Evolutionary conservation across 345 rosid genomes (phyloP), one percentile per base, ranked within the genome.

Genomic region (Bruguiera sexangula): DNA sequence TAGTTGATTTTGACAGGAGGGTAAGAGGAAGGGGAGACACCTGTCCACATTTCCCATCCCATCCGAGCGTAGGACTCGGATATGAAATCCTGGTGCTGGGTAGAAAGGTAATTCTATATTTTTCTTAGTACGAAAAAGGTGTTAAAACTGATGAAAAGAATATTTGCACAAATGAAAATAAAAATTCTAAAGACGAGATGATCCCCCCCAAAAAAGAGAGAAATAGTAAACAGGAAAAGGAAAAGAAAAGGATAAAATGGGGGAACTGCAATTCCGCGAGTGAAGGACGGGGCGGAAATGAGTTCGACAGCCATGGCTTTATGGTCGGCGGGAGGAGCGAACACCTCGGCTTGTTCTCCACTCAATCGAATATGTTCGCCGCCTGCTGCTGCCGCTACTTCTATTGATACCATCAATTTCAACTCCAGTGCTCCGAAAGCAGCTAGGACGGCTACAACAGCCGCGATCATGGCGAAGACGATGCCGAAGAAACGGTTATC

Each of bases 251-350:
- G 31, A 8, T 0, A 63, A 43, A 58, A 10, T 0, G 24, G 10
- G 21, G 13, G 6, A 39, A 39, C 48, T 9, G 16, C 48, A 11
- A 39, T 15, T 39, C 50, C 5, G 50, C 37, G 37, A 34, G 10
- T 8, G 37, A 34, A 34, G 37, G 10, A 34, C 37, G 9, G 37
- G 37, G 9, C 37, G 50, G n/a, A 56, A 2, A 57, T 64, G 74
- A 71, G 53, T 16, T 27, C 68, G 29, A 20, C 68, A 30, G n/a
- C 55, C 30, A 10, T 63, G 46, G 56, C 46, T 56, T 55, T 70
- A 39, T 55, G 67, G 53, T 70, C 73, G 54, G 55, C 55, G 9
- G 62, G 32, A 16, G 69, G 61, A 53, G 51, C 69, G 11, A 50
- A 13, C 50, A 13, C 61, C 32, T 34, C 62, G 3, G 70, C 53